phyloP scores from a whole-genome alignment of 495 filamentous ascomycete species.

The Ascodesmis nigricans region DNA sequence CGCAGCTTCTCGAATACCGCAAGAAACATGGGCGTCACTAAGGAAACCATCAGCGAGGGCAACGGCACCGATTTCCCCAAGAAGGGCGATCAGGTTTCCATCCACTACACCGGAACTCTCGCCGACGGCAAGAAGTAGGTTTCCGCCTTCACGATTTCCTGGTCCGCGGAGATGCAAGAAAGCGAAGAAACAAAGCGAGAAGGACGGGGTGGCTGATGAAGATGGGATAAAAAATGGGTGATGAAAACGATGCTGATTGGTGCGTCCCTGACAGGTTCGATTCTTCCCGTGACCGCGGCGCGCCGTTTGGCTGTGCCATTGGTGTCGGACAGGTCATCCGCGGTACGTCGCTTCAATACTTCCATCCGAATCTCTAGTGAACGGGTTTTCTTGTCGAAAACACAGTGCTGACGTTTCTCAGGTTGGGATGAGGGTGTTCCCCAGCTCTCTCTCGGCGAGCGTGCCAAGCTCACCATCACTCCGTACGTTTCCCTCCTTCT shows the following conservation, averaged over 20 bases:
- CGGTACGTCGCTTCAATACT: conserved; percentile 29
- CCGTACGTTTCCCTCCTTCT: conserved; percentile 27
- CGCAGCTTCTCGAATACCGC: conserved; percentile 6
- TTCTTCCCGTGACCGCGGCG: conserved; percentile 32
- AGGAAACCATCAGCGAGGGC: conserved; percentile 26
- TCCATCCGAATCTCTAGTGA: conserved; percentile 3
- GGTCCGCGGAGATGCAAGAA: too few relatives aligned
- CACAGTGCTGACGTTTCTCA: conserved; percentile 11
- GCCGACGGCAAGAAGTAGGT: conserved; percentile 24
- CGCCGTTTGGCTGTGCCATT: conserved; percentile 33
- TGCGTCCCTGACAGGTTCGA: conserved; percentile 32
- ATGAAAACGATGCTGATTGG: conserved; percentile 6
- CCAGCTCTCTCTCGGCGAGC: conserved; percentile 42
- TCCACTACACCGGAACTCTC: conserved; percentile 44
- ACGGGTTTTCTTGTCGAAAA: not conserved
- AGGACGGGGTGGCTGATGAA: too few relatives aligned
- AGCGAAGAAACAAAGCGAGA: too few relatives aligned
- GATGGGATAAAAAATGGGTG: too few relatives aligned
- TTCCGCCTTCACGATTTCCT: too few relatives aligned
- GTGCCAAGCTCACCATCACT: conserved; percentile 35
- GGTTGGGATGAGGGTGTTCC: conserved; percentile 49
- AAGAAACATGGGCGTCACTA: conserved; percentile 33
- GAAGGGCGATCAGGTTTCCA: conserved; percentile 32
- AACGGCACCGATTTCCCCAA: conserved; percentile 32
- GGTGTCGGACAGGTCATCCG: conserved; percentile 40